Percentiles rank a stretch among this genome's conserved stretches.
These are phyloP conservation scores for Conticribra weissflogii DNA, from an alignment of 108 stramenopile species.

Conservation along the genomic window DNA sequence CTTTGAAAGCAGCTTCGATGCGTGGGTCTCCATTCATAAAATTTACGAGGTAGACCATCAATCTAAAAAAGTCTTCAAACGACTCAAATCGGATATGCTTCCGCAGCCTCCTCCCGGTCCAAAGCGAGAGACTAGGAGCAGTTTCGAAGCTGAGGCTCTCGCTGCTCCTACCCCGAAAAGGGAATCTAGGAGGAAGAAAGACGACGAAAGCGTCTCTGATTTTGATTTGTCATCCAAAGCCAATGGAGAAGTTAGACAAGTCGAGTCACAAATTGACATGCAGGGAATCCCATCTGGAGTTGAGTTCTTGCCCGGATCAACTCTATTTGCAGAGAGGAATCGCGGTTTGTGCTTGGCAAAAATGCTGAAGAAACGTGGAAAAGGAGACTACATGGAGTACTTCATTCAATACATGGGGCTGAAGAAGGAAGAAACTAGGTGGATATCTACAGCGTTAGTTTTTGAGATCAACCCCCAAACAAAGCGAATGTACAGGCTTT, in stretches of 20 bases:
- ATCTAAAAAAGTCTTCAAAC: slow-evolving; percentile 50
- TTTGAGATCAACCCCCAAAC: slow-evolving; percentile 63
- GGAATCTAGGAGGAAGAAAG: slow-evolving; percentile 21
- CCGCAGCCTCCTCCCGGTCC: not conserved
- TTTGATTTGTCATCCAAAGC: not conserved
- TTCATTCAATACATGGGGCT: slow-evolving; percentile 48
- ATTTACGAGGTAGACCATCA: slow-evolving; percentile 55
- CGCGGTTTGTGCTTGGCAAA: slow-evolving; percentile 43
- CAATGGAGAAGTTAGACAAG: not conserved
- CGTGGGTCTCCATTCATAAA: slow-evolving; percentile 50
- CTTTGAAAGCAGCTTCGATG: slow-evolving; percentile 43
- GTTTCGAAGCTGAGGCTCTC: slow-evolving; percentile 9
- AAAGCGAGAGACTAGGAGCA: slow-evolving; percentile 15
- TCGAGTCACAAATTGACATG: slow-evolving; percentile 30
- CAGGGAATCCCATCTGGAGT: slow-evolving; percentile 46
- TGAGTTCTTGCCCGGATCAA: slow-evolving; percentile 57
- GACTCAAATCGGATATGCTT: slow-evolving; percentile 15
- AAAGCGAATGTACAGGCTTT: slow-evolving; percentile 45
- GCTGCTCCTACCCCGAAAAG: slow-evolving; percentile 21
- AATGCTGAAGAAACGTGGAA: slow-evolving; percentile 56
- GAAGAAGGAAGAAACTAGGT: slow-evolving; percentile 35
- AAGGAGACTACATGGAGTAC: slow-evolving; percentile 56
- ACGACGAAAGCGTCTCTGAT: slow-evolving; percentile 19
- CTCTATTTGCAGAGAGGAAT: slow-evolving; percentile 49
- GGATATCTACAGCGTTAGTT: slow-evolving; percentile 41